A percentile compares a stretch with the other conserved stretches of the same genome.
phyloP scores from a whole-genome alignment of 805 yeast genomes.

The Metschnikowia peoriensis region DNA sequence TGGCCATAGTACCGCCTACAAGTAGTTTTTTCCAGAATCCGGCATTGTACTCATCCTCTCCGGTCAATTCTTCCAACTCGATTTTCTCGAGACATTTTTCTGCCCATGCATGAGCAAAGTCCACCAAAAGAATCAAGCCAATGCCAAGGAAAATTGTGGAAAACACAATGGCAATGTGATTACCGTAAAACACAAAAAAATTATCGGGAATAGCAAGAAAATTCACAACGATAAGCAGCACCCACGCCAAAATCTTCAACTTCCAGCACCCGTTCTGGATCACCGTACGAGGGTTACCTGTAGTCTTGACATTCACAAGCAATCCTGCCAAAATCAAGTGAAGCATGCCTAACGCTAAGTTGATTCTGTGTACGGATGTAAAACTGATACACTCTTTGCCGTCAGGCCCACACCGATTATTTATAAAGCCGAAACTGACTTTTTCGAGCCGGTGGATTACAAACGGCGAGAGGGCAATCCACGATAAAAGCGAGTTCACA shows the following conservation, averaged over 20 bases:
- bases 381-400: constrained; percentile 85
- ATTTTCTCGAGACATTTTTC: constrained; percentile 90
- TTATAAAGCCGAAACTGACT: constrained; percentile 66
- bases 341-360: constrained; percentile 79
- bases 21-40: constrained; percentile 76
- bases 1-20: constrained; percentile 80
- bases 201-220: constrained; percentile 78
- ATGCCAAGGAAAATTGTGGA: constrained; percentile 84
- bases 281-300: constrained; percentile 72
- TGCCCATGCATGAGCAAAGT: constrained; percentile 98
- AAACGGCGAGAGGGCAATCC: constrained; percentile 89
- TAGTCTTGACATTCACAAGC: constrained; percentile 71
- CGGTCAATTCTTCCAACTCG: constrained; percentile 65
- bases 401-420: constrained; percentile 63
- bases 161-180: constrained; percentile 78
- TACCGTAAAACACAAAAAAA: constrained; percentile 89
- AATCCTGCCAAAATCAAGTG: constrained; percentile 70
- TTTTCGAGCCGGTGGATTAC: constrained; percentile 71
- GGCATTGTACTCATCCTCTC: constrained; percentile 47
- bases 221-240: constrained; percentile 53
- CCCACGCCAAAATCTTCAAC: constrained; percentile 62
- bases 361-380: constrained; percentile 89
- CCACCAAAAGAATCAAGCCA: constrained; percentile 87
- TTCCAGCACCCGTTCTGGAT: constrained; percentile 95
- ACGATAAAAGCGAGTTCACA: constrained; percentile 77